Evolutionary conservation across 257 asterid species (phyloP), one percentile per base, ranked within the genome.

Genomic region (Linaria vulgaris): DNA sequence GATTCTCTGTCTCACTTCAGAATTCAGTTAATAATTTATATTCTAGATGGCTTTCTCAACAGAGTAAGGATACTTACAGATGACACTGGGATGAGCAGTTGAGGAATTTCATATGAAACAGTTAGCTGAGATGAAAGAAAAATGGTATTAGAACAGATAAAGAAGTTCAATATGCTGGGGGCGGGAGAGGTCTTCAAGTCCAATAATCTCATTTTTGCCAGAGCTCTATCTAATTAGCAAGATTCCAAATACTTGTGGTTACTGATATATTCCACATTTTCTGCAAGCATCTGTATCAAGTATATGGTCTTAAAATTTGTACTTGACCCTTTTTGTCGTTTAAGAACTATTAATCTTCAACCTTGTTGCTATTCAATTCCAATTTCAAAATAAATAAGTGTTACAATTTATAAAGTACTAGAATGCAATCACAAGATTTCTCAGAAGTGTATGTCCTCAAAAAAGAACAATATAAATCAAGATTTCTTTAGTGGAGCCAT

Each of bases 101-200:
- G 91, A 62, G 96, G 97, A 56, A 89, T 91, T 87, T 92, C 99
- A 66, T 87, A 89, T n/a, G 99, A 92, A 69, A 87, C 88, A 1
- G 95, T 89, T 17, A 92, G 89, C 99, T 89, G 94, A 80, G 63
- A 78, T n/a, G 68, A 45, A 41, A 49, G 61, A 72, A 66, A 72
- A 53, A 23, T 37, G 22, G 56, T 23, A 12, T 49, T 66, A 67
- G 70, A 25, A 60, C 24, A 60, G 23, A 39, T 10, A 54, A 63
- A 10, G 43, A 55, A 49, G 39, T 34, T 23, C 27, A 12, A 52
- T 49, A 31, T 8, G 34, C 34, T 15, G 51, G 56, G 41, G 49
- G 60, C 11, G 43, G 60, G 9, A 55, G 21, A 15, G 6, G 14
- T 25, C 6, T 24, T 1, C 17, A 9, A 14, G 45, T 38, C 10